Conservation (phyloP, 179 eudicot genomes). For the Pouteria campechiana region DNA sequence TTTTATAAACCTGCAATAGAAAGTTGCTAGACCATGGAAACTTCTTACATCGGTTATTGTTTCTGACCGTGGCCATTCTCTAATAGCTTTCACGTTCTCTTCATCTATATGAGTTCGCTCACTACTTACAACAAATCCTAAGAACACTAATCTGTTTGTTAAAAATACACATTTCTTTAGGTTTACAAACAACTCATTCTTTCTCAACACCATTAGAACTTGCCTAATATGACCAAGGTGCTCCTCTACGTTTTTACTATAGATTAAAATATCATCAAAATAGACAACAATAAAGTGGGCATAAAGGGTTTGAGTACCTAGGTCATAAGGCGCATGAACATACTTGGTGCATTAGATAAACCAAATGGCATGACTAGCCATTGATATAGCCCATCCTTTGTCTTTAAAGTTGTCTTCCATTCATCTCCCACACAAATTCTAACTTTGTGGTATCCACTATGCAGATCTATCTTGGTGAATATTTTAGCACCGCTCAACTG, state of each 20-base stretch:
- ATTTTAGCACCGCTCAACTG: not conserved
- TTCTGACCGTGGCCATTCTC: not conserved
- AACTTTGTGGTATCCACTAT: not conserved
- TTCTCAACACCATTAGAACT: not conserved
- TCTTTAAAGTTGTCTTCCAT: constrained; percentile 8
- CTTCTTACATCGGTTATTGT: not conserved
- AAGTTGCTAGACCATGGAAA: not conserved
- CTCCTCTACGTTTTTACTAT: not conserved
- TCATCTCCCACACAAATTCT: constrained; percentile 1
- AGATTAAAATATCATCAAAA: constrained; percentile 7
- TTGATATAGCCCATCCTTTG: not conserved
- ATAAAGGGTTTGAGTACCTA: not conserved
- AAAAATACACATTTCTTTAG: not conserved
- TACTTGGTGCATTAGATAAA: constrained; percentile 1
- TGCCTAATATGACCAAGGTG: not conserved
- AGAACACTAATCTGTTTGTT: not conserved
- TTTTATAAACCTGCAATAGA: not conserved
- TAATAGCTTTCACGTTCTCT: not conserved
- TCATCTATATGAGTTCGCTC: not conserved
- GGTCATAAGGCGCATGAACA: not conserved
- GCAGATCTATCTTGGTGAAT: not conserved
- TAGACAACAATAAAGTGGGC: constrained; percentile 5
- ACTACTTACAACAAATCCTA: not conserved
- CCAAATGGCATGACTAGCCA: constrained; percentile 5
- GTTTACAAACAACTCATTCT: not conserved